Evolutionary conservation across 1,284 basidiomycete genomes (phyloP).

Genomic region (Cutaneotrichosporon sp.): DNA sequence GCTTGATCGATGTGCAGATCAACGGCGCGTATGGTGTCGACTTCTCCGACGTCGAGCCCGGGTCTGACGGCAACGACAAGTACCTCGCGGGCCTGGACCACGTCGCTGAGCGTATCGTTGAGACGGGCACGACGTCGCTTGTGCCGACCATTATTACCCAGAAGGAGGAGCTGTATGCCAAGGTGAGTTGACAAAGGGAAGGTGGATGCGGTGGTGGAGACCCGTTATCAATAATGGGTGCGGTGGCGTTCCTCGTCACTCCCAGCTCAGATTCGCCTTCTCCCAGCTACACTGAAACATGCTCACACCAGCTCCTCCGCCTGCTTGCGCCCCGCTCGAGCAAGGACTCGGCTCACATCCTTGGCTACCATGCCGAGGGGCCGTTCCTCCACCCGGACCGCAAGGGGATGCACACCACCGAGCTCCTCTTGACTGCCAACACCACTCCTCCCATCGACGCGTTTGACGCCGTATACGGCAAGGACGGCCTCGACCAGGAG

Average conservation of each 20-base stretch:
- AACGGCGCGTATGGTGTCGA: constrained; percentile 86
- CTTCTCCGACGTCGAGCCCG: constrained; percentile 66
- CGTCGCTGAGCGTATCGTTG: constrained; percentile 72
- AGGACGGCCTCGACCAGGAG: constrained; percentile 53
- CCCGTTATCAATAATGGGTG: not conserved
- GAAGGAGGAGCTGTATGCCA: constrained; percentile 41
- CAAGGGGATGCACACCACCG: constrained; percentile 73
- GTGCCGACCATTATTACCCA: constrained; percentile 64
- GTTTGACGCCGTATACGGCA: constrained; percentile 73
- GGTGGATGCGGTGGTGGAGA: not conserved
- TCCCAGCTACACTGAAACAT: not conserved
- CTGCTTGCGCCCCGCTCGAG: constrained; percentile 49
- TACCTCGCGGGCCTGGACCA: constrained; percentile 69
- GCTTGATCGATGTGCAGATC: constrained; percentile 70
- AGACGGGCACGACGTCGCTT: constrained; percentile 83
- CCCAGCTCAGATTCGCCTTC: not conserved
- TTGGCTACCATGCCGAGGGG: constrained; percentile 87
- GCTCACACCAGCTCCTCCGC: constrained; percentile 53
- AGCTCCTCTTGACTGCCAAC: constrained; percentile 64
- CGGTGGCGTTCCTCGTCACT: not conserved
- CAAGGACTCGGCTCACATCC: constrained; percentile 59
- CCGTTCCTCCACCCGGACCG: constrained; percentile 71
- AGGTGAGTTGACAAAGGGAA: constrained; percentile 50
- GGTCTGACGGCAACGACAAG: constrained; percentile 64
- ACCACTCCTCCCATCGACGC: constrained; percentile 39